Evolutionary conservation across 257 asterid species (phyloP).

Genomic region (Petrea volubilis): DNA sequence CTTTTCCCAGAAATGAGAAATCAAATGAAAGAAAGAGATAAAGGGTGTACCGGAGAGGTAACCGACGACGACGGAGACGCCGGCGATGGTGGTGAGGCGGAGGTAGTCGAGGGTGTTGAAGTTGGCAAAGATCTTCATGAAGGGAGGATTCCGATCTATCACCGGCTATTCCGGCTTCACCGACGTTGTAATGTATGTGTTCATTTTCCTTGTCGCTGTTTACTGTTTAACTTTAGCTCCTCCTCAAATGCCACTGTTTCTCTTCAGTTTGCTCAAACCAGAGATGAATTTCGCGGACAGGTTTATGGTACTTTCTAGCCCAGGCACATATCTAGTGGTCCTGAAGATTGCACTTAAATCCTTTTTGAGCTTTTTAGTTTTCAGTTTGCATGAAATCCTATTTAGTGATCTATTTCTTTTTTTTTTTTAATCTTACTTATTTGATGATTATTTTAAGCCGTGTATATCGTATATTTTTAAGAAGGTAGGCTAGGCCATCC

Average conservation of each 20-base stretch:
- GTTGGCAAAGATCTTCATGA: constrained; percentile 77
- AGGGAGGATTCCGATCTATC: constrained; percentile 89
- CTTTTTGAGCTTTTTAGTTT: no score
- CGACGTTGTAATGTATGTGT: constrained; percentile 87
- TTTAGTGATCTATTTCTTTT: no score
- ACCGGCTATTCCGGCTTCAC: constrained; percentile 89
- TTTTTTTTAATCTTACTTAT: no score
- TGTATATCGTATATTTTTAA: no score
- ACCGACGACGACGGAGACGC: constrained; percentile 90
- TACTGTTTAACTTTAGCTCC: background rate
- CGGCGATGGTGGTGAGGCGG: constrained; percentile 86
- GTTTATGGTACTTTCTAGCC: background rate
- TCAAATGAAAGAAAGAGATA: background rate
- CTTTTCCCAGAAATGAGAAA: background rate
- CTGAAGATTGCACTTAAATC: no score
- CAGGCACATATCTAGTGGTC: no score
- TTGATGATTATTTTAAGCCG: no score
- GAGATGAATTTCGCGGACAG: background rate
- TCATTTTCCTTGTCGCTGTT: constrained; percentile 44
- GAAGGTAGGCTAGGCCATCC: no score
- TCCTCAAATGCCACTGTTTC: background rate
- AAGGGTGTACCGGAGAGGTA: constrained; percentile 71
- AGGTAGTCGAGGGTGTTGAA: constrained; percentile 89
- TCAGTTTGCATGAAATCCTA: no score
- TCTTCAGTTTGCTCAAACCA: background rate